Conservation (phyloP, 169 alveolate genomes). For the Babesia ovata region DNA sequence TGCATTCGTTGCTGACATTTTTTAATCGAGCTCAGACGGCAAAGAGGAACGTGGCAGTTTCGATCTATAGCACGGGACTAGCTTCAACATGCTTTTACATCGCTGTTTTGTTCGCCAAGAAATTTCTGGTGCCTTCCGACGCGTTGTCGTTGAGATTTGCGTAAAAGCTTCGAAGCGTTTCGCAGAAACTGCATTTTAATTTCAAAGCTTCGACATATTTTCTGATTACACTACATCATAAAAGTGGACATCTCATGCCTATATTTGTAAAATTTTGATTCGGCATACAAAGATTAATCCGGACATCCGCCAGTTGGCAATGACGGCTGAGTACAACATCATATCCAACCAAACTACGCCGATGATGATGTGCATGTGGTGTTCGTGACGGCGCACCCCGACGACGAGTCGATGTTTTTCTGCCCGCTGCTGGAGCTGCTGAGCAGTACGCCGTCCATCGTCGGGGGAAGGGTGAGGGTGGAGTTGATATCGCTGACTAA, state of each 20-base stretch:
- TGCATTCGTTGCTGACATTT: not conserved
- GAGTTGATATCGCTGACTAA: constrained; percentile 56
- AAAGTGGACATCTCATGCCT: too few species aligned
- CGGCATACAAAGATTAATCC: too few species aligned
- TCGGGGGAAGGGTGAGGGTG: not conserved
- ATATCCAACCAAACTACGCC: too few species aligned
- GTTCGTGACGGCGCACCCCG: constrained; percentile 91
- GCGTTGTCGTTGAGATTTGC: too few species aligned
- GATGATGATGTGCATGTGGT: not conserved
- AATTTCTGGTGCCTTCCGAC: not conserved
- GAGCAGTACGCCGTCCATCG: constrained; percentile 2
- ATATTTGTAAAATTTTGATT: too few species aligned
- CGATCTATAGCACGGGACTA: constrained; percentile 22
- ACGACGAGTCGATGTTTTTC: constrained; percentile 92
- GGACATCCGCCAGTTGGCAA: too few species aligned
- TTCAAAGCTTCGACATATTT: too few species aligned
- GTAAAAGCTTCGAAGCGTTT: too few species aligned
- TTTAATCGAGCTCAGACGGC: not conserved
- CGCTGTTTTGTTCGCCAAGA: constrained; percentile 22
- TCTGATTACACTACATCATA: too few species aligned
- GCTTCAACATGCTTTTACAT: constrained; percentile 5
- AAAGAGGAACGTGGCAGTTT: constrained; percentile 12
- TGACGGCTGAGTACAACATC: too few species aligned
- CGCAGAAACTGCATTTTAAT: too few species aligned
- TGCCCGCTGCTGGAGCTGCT: constrained; percentile 81